A percentile compares a stretch with the other conserved stretches of the same genome.
Conservation (phyloP, 176 grass and related monocot genomes). For the Aegilops tauschii region DNA sequence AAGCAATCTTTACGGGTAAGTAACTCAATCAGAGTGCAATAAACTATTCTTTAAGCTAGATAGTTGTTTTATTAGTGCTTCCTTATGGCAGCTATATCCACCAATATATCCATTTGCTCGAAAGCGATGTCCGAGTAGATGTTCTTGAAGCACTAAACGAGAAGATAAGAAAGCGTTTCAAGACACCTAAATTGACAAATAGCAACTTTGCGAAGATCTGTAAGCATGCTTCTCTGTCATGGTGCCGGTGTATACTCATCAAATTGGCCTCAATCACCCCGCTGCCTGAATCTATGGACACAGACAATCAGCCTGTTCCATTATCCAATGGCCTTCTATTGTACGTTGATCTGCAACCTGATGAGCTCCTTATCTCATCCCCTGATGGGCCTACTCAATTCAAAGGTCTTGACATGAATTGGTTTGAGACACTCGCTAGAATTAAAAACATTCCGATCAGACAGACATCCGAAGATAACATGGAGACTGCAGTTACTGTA, state of each 20-base stretch:
- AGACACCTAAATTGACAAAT: constrained; percentile 91
- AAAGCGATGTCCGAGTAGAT: constrained; percentile 78
- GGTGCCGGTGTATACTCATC: constrained; percentile 89
- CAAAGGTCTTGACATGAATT: constrained; percentile 96
- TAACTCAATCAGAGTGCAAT: constrained; percentile 12
- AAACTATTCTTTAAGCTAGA: constrained; percentile 12
- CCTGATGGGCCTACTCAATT: constrained; percentile 72
- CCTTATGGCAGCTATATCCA: constrained; percentile 75
- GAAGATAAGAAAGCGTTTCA: constrained; percentile 95
- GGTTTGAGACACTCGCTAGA: constrained; percentile 81
- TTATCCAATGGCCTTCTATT: constrained; percentile 61
- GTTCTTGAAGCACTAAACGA: constrained; percentile 87
- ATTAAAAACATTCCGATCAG: constrained; percentile 84
- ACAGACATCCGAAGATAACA: constrained; percentile 78
- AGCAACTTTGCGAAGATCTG: constrained; percentile 85
- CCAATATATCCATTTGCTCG: constrained; percentile 93
- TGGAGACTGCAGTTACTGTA: constrained; percentile 82
- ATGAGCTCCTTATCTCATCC: constrained; percentile 77
- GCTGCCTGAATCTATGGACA: constrained; percentile 45
- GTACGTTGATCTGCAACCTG: constrained; percentile 86
- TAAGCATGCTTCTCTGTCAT: constrained; percentile 92
- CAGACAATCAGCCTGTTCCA: constrained; percentile 37
- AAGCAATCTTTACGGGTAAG: constrained; percentile 78
- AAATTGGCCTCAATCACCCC: constrained; percentile 92
- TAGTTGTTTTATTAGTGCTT: constrained; percentile 29